phyloP scores from a whole-genome alignment of 106 monocot species.

The Vanilla planifolia region DNA sequence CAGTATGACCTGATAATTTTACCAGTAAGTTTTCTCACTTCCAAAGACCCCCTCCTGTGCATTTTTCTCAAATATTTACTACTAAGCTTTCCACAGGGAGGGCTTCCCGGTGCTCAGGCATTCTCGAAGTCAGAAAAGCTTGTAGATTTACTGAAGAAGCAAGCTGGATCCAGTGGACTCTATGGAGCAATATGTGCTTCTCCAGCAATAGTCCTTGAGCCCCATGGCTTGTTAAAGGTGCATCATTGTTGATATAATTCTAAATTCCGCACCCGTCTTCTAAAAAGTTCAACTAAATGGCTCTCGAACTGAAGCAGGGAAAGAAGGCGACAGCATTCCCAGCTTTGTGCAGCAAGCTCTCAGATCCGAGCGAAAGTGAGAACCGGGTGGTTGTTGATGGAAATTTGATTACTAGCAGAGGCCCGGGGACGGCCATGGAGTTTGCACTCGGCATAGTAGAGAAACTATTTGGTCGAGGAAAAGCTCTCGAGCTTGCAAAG shows the following conservation, averaged over 20 bases:
- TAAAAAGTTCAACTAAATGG: background rate
- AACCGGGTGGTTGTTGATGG: slow-evolving; percentile 78
- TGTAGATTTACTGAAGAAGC: slow-evolving; percentile 53
- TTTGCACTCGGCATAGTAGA: slow-evolving; percentile 54
- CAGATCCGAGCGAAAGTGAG: slow-evolving; percentile 50
- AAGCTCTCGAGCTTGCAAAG: slow-evolving; percentile 42
- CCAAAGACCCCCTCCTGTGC: background rate
- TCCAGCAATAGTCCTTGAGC: slow-evolving; percentile 74
- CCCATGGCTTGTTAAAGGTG: slow-evolving; percentile 79
- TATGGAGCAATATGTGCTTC: slow-evolving; percentile 89
- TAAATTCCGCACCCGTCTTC: background rate
- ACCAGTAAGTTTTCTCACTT: slow-evolving; percentile 41
- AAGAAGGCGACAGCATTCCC: slow-evolving; percentile 87
- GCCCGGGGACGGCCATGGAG: slow-evolving; percentile 73
- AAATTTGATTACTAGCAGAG: slow-evolving; percentile 87
- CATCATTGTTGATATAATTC: background rate
- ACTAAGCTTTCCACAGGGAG: slow-evolving; percentile 33
- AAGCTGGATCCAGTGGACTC: slow-evolving; percentile 47
- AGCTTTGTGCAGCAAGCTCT: slow-evolving; percentile 51
- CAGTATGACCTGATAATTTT: slow-evolving; percentile 79
- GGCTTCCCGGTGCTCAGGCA: slow-evolving; percentile 51
- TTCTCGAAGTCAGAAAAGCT: slow-evolving; percentile 69
- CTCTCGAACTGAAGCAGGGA: slow-evolving; percentile 29
- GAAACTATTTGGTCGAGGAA: slow-evolving; percentile 68
- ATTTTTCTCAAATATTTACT: background rate